Evolutionary conservation across 768 basidiomycete species (phyloP).

Genomic region (Calocybe gangraenosa): DNA sequence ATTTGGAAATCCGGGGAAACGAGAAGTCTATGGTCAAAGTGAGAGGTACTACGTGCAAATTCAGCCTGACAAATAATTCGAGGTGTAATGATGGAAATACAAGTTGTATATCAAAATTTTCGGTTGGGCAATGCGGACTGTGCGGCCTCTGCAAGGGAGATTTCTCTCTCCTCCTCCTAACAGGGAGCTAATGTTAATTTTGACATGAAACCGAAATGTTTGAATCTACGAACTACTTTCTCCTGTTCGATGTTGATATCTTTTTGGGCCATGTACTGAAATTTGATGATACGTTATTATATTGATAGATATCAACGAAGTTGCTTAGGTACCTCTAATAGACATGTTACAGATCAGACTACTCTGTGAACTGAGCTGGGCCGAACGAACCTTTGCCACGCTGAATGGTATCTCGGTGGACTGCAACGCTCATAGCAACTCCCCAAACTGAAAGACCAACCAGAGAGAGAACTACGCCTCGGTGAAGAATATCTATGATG

Average conservation of each 20-base stretch:
- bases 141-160: conserved; percentile 37
- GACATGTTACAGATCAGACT: conserved; percentile 8
- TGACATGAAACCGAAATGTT: no score
- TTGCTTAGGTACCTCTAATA: conserved; percentile 26
- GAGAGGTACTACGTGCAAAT: no score
- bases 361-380: neutral
- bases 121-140: conserved; percentile 24
- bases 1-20: no score
- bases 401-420: conserved; percentile 51
- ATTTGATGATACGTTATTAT: neutral
- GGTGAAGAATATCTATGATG: conserved; percentile 46
- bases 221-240: conserved; percentile 24
- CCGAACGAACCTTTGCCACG: conserved; percentile 48
- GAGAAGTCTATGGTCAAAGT: no score
- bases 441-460: conserved; percentile 50
- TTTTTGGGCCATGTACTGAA: conserved; percentile 29
- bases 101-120: conserved; percentile 3
- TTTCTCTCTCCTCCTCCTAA: conserved; percentile 36
- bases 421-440: conserved; percentile 44
- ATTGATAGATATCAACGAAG: neutral
- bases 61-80: no score
- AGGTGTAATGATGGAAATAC: no score
- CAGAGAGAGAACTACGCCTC: conserved; percentile 50
- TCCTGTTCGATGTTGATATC: conserved; percentile 22
- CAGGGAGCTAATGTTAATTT: neutral